Conservation (phyloP, 352 stramenopile species). For the Phytophthora foliorum region DNA sequence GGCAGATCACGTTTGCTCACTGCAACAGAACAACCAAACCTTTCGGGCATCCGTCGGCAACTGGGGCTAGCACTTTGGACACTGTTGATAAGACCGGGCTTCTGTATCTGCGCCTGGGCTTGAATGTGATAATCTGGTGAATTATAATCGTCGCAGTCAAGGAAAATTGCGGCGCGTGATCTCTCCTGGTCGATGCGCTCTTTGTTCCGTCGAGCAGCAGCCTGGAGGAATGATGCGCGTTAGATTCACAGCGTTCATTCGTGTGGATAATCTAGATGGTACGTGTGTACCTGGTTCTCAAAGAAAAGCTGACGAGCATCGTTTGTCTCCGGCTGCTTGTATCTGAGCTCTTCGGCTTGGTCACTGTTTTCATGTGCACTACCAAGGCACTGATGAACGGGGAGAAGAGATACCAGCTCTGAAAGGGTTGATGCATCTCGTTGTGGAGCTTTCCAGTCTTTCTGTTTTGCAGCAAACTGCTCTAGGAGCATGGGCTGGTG, state of each 20-base stretch:
- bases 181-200: slow-evolving; percentile 61
- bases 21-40: neutral
- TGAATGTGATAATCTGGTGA: neutral
- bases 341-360: neutral
- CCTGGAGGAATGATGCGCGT: slow-evolving; percentile 32
- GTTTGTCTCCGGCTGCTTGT: slow-evolving; percentile 9
- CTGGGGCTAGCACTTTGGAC: neutral
- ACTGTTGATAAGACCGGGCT: neutral
- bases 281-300: slow-evolving; percentile 59
- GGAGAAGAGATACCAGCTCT: slow-evolving; percentile 7
- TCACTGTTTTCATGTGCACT: neutral
- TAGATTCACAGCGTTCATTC: too few species aligned
- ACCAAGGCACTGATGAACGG: neutral
- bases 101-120: neutral
- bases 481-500: slow-evolving; percentile 42
- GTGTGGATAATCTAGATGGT: too few species aligned
- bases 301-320: slow-evolving; percentile 60
- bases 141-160: slow-evolving; percentile 11
- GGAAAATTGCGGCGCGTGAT: slow-evolving; percentile 34
- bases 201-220: slow-evolving; percentile 62
- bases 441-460: neutral
- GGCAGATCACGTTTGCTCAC: neutral
- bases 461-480: slow-evolving; percentile 20
- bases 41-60: neutral
- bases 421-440: neutral